Evolutionary conservation across 139 green algal species (phyloP).

Genomic region (Auxenochlorella pyrenoidosa): DNA sequence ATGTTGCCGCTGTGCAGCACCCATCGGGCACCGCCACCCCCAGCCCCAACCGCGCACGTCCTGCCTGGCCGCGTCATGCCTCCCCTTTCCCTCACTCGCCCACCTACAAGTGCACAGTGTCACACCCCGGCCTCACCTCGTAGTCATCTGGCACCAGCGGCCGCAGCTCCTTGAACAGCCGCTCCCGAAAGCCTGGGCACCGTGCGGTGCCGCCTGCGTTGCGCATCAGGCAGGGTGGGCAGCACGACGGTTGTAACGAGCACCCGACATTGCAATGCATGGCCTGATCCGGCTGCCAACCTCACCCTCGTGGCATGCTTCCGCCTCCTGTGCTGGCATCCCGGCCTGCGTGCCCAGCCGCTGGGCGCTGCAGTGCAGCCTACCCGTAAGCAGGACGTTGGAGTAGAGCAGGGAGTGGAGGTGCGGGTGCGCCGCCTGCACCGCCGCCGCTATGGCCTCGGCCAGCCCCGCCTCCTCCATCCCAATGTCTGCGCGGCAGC

Average conservation of each 20-base stretch:
- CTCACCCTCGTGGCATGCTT: neutral
- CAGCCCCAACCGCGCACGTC: neutral
- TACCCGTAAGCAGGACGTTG: conserved; percentile 79
- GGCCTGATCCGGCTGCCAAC: neutral
- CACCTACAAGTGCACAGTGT: no score
- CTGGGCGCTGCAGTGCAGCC: neutral
- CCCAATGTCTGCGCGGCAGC: conserved; percentile 62
- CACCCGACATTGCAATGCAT: neutral
- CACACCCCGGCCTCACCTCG: conserved; percentile 49
- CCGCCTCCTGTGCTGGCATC: neutral
- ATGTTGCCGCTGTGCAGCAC: no score
- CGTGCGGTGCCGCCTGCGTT: conserved; percentile 46
- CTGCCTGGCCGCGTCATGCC: no score
- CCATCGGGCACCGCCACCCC: no score
- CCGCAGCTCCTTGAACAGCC: conserved; percentile 68
- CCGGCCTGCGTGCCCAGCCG: no score
- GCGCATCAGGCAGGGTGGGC: neutral
- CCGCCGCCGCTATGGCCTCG: conserved; percentile 60
- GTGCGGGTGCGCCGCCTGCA: conserved; percentile 60
- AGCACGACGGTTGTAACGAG: neutral
- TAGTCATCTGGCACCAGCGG: conserved; percentile 76
- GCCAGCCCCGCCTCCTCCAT: conserved; percentile 62
- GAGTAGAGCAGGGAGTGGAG: conserved; percentile 82
- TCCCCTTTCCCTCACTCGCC: no score
- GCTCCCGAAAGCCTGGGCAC: conserved; percentile 74